Evolutionary conservation across 371 early-diverging fungal species (phyloP), one percentile per base, ranked within the genome.

Genomic region (Mortierella sp.): DNA sequence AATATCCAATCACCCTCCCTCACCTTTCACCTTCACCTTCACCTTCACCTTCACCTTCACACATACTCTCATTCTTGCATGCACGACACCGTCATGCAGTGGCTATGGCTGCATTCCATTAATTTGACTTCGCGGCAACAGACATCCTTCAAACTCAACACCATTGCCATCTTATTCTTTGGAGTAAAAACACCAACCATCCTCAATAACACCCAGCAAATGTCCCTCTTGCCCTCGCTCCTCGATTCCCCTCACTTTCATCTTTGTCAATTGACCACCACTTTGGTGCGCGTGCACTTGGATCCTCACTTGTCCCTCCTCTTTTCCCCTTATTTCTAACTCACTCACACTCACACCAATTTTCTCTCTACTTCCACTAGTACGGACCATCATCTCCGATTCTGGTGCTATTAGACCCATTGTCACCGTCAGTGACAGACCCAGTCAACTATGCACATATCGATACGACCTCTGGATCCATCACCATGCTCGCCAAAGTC

Each of bases 371-470:
- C 53, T 39, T n/a, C 19, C 10, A 19, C 29, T 66, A 82, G 82
- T 74, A 70, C 71, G 82, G 82, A 31, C 82, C 82, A 10, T 50
- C 71, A 41, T 82, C 78, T 16, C 82, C 82, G 0, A 82, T 82
- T 37, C 69, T 82, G 2, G 48, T 77, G 24, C 72, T 82, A 4
- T 40, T 82, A 2, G 82, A 82, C 34, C 71, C 73, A 2, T 68
- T 82, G 9, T 66, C 78, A 29, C 82, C 82, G 0, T 82, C 82
- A 0, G 55, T 31, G 13, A 74, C 78, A 2, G 82, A 82, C 34
- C 82, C 82, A 11, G 47, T 50, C 11, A 50, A 53, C 13, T 82
- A 71, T 44, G 70, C 82, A 10, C 82, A 77, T 61, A 63, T 82
- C 47, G 82, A 82, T 31, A 77, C 74, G 9, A 71, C 77, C 22